These are phyloP conservation scores for Magnaporthiopsis rhizophila DNA, from an alignment of 2,329 filamentous ascomycete species.

Conservation along the genomic window DNA sequence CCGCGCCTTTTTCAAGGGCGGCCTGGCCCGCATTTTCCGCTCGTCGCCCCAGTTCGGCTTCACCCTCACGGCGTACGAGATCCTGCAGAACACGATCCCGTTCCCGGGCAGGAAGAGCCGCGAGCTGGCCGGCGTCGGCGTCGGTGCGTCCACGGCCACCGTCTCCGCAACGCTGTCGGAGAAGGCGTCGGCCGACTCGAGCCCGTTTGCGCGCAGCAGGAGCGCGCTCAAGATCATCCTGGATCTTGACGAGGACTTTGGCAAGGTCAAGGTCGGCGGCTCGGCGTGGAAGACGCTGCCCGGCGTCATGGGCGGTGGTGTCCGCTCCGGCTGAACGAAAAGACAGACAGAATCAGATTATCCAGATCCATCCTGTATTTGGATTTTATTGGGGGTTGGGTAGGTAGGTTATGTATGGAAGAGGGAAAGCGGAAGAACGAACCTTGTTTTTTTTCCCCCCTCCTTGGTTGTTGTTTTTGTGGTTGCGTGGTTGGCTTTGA, in stretches of 20 bases:
- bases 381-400: background rate
- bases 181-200: conserved; percentile 39
- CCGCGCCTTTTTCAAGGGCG: conserved; percentile 96
- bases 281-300: conserved; percentile 47
- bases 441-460: background rate
- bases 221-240: conserved; percentile 95
- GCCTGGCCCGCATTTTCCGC: conserved; percentile 86
- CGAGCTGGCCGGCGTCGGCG: conserved; percentile 43
- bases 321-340: background rate
- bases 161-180: conserved; percentile 52
- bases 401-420: background rate
- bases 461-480: background rate
- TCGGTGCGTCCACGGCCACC: conserved; percentile 35
- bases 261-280: conserved; percentile 57
- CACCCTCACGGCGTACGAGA: conserved; percentile 90
- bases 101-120: conserved; percentile 58
- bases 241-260: conserved; percentile 90
- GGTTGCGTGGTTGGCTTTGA: background rate
- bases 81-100: conserved; percentile 74
- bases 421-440: background rate
- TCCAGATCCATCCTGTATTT: background rate
- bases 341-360: background rate
- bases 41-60: conserved; percentile 98
- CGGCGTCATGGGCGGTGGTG: conserved; percentile 34
- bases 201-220: conserved; percentile 55